Evolutionary conservation across 768 basidiomycete species (phyloP).

Genomic region (Leucocoprinus leucothites): DNA sequence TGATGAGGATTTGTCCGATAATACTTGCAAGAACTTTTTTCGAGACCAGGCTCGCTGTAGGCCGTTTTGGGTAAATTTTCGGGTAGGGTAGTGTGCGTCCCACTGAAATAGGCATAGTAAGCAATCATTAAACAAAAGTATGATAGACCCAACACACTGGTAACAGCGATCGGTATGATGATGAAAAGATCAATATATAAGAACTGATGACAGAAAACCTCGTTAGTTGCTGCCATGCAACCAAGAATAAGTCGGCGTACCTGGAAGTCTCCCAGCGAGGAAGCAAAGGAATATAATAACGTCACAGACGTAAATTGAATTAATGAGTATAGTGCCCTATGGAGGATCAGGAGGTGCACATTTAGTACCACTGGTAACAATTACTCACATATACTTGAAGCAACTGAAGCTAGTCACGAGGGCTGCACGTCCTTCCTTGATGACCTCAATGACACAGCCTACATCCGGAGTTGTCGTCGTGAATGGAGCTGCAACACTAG

Average conservation of each 20-base stretch:
- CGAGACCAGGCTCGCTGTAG: slow-evolving; percentile 93
- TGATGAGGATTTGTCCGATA: slow-evolving; percentile 88
- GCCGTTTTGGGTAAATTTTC: slow-evolving; percentile 82
- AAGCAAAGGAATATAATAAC: slow-evolving; percentile 92
- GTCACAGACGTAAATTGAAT: slow-evolving; percentile 99
- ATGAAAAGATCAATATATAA: slow-evolving; percentile 97
- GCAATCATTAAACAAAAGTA: slow-evolving; percentile 1
- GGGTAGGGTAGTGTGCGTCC: slow-evolving; percentile 90
- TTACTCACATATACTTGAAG: slow-evolving; percentile 98
- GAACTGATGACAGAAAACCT: slow-evolving; percentile 50
- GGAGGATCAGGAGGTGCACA: slow-evolving; percentile 12
- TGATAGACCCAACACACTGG: slow-evolving; percentile 59
- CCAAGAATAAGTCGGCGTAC: slow-evolving; percentile 34
- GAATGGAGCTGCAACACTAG: slow-evolving; percentile 97
- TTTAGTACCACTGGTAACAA: background rate
- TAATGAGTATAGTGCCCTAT: slow-evolving; percentile 94
- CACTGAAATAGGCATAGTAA: slow-evolving; percentile 53
- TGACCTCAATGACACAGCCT: slow-evolving; percentile 92
- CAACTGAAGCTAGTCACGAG: slow-evolving; percentile 98
- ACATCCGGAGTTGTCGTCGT: slow-evolving; percentile 94
- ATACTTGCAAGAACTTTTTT: slow-evolving; percentile 93
- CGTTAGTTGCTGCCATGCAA: slow-evolving; percentile 7
- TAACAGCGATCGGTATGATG: slow-evolving; percentile 94
- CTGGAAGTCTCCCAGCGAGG: slow-evolving; percentile 95
- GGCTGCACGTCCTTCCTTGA: slow-evolving; percentile 94